Conservation (phyloP, 2,329 filamentous ascomycete species). For the Calonectria pseudoreteaudii region DNA sequence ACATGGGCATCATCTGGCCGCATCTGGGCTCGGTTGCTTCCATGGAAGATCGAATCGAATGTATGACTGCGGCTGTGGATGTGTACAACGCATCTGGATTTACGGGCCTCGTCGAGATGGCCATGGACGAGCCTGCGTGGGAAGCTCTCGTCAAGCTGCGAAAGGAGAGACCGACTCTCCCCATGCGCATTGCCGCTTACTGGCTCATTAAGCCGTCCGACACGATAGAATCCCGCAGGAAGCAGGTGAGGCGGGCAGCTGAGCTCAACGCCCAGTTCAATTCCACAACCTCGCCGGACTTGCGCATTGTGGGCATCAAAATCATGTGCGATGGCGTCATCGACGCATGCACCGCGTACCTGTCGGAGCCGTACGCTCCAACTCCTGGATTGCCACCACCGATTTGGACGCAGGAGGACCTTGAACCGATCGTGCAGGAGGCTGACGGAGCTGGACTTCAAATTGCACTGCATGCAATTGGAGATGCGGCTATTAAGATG, state of each 20-base stretch:
- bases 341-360: constrained; percentile 21
- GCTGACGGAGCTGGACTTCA: constrained; percentile 65
- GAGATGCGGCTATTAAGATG: constrained; percentile 65
- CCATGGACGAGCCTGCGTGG: constrained; percentile 64
- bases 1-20: constrained; percentile 64
- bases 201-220: constrained; percentile 55
- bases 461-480: constrained; percentile 72
- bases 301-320: constrained; percentile 33
- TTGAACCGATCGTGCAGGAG: constrained; percentile 63
- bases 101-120: constrained; percentile 63
- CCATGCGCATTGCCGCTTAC: constrained; percentile 59
- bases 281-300: constrained; percentile 37
- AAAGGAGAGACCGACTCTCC: constrained; percentile 39
- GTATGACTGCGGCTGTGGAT: constrained; percentile 54
- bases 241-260: constrained; percentile 54
- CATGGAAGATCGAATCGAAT: constrained; percentile 54
- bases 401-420: constrained; percentile 63
- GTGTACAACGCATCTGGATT: constrained; percentile 58
- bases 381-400: constrained; percentile 54
- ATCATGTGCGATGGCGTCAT: constrained; percentile 24
- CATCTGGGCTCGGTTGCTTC: constrained; percentile 58
- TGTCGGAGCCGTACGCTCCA: constrained; percentile 41
- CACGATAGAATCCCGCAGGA: constrained; percentile 51
- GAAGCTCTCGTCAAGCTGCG: constrained; percentile 52
- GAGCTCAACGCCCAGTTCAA: constrained; percentile 48